phyloP scores from a whole-genome alignment of 2,329 filamentous ascomycete species.

The Fusarium subglutinans region DNA sequence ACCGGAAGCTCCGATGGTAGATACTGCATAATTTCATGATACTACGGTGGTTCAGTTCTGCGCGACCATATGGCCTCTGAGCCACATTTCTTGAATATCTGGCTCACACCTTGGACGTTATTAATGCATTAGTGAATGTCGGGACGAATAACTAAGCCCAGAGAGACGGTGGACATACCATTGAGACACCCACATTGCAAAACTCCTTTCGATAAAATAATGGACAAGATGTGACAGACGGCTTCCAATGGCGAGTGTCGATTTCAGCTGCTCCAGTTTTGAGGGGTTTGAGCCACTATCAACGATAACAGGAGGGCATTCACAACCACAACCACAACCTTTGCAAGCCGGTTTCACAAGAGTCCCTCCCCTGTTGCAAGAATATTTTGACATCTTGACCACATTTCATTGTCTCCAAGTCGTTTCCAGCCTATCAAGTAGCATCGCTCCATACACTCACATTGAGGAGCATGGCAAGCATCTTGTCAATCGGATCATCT shows the following conservation, averaged over 20 bases:
- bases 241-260: too few relatives aligned
- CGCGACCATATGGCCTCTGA: too few relatives aligned
- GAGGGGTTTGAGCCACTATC: fast-evolving
- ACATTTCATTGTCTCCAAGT: too few relatives aligned
- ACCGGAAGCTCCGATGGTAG: too few relatives aligned
- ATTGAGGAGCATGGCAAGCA: too few relatives aligned
- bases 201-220: fast-evolving
- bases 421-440: fast-evolving
- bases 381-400: fast-evolving
- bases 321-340: fast-evolving
- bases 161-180: fast-evolving
- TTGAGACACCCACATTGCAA: fast-evolving
- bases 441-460: fast-evolving
- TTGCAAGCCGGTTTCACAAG: fast-evolving
- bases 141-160: not conserved
- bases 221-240: too few relatives aligned
- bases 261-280: not conserved
- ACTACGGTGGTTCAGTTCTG: too few relatives aligned
- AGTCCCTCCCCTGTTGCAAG: fast-evolving
- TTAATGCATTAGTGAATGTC: too few relatives aligned
- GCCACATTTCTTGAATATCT: too few relatives aligned
- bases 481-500: too few relatives aligned
- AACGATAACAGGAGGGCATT: fast-evolving
- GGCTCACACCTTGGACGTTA: too few relatives aligned
- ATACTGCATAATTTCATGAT: too few relatives aligned